Evolutionary conservation across 441 rosid species (phyloP), one percentile per base, ranked within the genome.

Genomic region (Pelargonium myrrhifolium): DNA sequence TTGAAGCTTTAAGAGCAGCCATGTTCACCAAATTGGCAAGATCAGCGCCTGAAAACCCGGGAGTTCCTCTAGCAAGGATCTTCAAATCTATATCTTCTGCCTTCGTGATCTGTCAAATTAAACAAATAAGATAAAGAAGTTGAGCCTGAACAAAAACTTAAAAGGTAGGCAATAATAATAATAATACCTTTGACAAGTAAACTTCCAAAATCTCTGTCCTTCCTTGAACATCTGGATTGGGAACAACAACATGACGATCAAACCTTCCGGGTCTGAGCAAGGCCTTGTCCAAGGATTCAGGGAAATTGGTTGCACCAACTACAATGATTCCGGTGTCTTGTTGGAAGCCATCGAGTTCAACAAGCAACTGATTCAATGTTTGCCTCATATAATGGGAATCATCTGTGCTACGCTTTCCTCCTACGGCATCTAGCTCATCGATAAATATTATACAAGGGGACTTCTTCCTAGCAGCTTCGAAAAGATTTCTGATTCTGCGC

Each of bases 1-100:
- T 94, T 6, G 99, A 97, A 71, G 99, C 97, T 76, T 92, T 92
- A n/a, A 91, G 82, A 55, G 98, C 99, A 66, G 99, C 97, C 65
- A 87, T 79, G 11, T 94, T 94, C 61, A 91, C 87, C 69, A 94
- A 68, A 68, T 94, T 94, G 11, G 99, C 97, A 59, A 91, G 86
- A 79, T 91, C 99, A 62, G 97, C 99, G 12, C 97, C 99, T 0
- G 97, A 94, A 77, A 91, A 91, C 55, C 99, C 96, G 28, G 99
- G 97, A 3, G 97, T 91, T 35, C 96, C 97, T 80, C 99, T 78
- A 39, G 97, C 96, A 12, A 91, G 91, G 75, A 89, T 88, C 94
- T 84, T 89, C 80, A 91, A 71, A 82, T 91, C 99, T 49, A 94
- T 96, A 81, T 94, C 96, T 55, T 86, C 91, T 3, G 85, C 89